phyloP scores from a whole-genome alignment of 352 stramenopile species.

The Globisporangium cederbergense region DNA sequence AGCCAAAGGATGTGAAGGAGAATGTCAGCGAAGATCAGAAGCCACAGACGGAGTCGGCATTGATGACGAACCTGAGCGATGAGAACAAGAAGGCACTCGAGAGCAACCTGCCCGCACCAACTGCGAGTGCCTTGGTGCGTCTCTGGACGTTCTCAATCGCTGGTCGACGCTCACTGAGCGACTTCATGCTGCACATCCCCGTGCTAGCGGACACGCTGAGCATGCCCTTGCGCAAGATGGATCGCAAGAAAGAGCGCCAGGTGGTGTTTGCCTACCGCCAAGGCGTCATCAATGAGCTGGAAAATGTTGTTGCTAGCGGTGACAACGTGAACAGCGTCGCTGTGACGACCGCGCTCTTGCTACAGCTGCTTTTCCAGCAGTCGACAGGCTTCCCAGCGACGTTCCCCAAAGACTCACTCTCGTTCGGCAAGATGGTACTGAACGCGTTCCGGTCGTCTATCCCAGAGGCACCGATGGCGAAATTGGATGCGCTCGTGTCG shows the following conservation, averaged over 20 bases:
- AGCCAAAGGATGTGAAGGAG: not conserved
- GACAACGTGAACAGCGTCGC: constrained; percentile 20
- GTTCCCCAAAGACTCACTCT: constrained; percentile 37
- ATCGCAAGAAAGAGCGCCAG: constrained; percentile 82
- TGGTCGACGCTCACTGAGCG: constrained; percentile 49
- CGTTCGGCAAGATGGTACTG: constrained; percentile 39
- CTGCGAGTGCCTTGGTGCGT: constrained; percentile 45
- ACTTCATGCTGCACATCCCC: constrained; percentile 61
- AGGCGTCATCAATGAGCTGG: constrained; percentile 37
- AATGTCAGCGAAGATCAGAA: not conserved
- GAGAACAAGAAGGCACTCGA: constrained; percentile 69
- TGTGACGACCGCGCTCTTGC: constrained; percentile 25
- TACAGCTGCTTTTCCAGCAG: constrained; percentile 77
- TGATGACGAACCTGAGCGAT: constrained; percentile 42
- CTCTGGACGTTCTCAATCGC: constrained; percentile 69
- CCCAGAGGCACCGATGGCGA: constrained; percentile 29
- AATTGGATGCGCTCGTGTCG: constrained; percentile 28
- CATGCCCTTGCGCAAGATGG: constrained; percentile 74
- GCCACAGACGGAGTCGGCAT: not conserved
- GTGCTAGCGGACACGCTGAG: constrained; percentile 56
- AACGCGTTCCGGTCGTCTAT: constrained; percentile 35
- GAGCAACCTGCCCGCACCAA: constrained; percentile 43
- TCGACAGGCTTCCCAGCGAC: constrained; percentile 40
- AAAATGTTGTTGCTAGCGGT: constrained; percentile 17
- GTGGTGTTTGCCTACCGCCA: constrained; percentile 66